These are phyloP conservation scores for Paraphoma chrysanthemicola DNA, from an alignment of 2,329 filamentous ascomycete genomes.

Conservation along the genomic window DNA sequence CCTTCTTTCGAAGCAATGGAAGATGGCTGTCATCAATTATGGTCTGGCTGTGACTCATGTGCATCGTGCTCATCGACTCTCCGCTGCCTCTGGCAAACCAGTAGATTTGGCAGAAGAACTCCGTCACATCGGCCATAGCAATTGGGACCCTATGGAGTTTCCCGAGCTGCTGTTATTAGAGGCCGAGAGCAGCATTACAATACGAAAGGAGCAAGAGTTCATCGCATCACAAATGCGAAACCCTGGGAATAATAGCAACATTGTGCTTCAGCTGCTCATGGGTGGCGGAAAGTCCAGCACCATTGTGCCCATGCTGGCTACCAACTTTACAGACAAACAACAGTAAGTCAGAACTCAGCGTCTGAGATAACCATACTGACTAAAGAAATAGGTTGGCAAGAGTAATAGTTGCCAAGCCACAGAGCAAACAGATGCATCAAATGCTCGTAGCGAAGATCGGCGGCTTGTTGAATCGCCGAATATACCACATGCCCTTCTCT, in stretches of 20 bases:
- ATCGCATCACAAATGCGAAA: slow-evolving; percentile 65
- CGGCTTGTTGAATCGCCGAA: slow-evolving; percentile 60
- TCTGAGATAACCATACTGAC: too few relatives aligned
- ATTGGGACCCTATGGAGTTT: slow-evolving; percentile 60
- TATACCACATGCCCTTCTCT: slow-evolving; percentile 68
- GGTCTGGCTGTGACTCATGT: slow-evolving; percentile 33
- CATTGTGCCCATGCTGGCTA: slow-evolving; percentile 42
- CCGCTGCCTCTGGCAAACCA: slow-evolving; percentile 14
- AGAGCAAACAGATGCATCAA: slow-evolving; percentile 67
- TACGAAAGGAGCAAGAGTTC: slow-evolving; percentile 65
- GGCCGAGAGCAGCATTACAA: slow-evolving; percentile 67
- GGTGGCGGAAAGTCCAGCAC: slow-evolving; percentile 42
- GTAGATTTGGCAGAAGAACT: slow-evolving; percentile 45
- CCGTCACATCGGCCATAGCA: slow-evolving; percentile 60
- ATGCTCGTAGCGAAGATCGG: slow-evolving; percentile 63
- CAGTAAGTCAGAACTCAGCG: too few relatives aligned
- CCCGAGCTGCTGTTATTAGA: slow-evolving; percentile 72
- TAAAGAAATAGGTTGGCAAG: too few relatives aligned
- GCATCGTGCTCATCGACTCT: slow-evolving; percentile 39
- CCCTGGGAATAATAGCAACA: slow-evolving; percentile 25
- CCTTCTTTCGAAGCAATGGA: too few relatives aligned
- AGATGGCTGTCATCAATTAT: too few relatives aligned
- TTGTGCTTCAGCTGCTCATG: slow-evolving; percentile 45
- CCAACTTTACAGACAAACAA: too few relatives aligned
- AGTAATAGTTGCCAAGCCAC: slow-evolving; percentile 67